Evolutionary conservation across 2,329 filamentous ascomycete genomes (phyloP), one percentile per base, ranked within the genome.

Genomic region (Pyricularia grisea): DNA sequence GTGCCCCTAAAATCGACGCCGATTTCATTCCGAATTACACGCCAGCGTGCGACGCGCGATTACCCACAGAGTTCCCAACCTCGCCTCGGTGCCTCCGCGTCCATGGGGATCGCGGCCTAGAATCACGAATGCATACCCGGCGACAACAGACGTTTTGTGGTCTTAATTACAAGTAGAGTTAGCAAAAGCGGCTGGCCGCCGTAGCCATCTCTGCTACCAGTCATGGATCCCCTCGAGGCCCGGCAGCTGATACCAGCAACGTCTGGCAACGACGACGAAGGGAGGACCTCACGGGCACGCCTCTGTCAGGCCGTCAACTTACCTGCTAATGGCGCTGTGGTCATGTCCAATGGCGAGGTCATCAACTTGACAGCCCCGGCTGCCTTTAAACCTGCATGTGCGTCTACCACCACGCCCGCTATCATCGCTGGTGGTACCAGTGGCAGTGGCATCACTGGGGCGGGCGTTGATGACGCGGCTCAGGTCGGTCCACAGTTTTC

Each of bases 351-450:
- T 72, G 83, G 82, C 72, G 81, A 85, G 69, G 81, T 84, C 72
- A 81, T 90, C 74, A 89, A 85, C 64, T 82, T 92, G 73, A 83
- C 84, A 66, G 79, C 83, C 70, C 81, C 86, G 71, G 86, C 86
- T 73, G 78, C 89, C 71, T 91, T 88, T 78, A 83, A 83, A 42
- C 87, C 87, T 11, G 77, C 81, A 68, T 90, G 88, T 77, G 81
- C 81, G 31, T 79, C 81, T 23, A 77, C 78, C 67, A 72, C 77
- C 30, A 74, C 76, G 58, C 80, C 79, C 65, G 76, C 77, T 67
- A 79, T 84, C 68, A 78, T 82, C 66, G 77, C 80, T 65, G 68
- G 68, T 69, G 27, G 27, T 27, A 27, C 65, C 30, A 27, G 27
- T 27, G 27, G 27, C 14, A 69, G 58, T 63, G n/a, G 64, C 78